Base-by-base conservation (phyloP, 345 rosid genomes). In the Aquilaria malaccensis region DNA sequence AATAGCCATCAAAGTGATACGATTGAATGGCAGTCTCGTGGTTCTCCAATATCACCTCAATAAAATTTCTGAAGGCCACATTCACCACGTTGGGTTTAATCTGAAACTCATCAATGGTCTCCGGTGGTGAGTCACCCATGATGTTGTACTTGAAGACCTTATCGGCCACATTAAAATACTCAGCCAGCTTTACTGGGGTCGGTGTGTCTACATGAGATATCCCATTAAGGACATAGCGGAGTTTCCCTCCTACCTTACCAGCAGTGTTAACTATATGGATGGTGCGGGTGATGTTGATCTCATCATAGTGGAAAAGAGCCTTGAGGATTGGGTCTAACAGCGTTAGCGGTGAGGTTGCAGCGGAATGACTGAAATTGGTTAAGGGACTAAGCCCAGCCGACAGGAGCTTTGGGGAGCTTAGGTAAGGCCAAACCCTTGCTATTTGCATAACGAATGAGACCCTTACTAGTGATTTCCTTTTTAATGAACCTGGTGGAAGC, bases 251-350 rank as follows among this genome's bases (percentile, higher is more conserved):
- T 0, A 30, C 83, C 70, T 45, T 71, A 37, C 61, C 56, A 12
- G 75, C 83, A 13, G 78, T 76, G 75, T 79, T 87, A 29, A 73
- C 76, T 5, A 87, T 57, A 75, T 76, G 83, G 74, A 84, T 79
- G 60, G 91, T 87, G 10, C 86, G 85, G 56, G 86, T 79, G 71
- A 84, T 77, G 76, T 81, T 78, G 68, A 87, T 82, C 45, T 64
- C 68, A 61, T 88, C 95, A 11, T 87, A 87, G 57, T 79, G 95
- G 81, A 15, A 80, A 87, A 2, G 95, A 87, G 45, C 95, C 95
- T 51, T 87, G 95, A 45, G 95, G 95, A 65, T 87, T 87, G n/a
- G 95, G 95, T 74, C 95, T 82, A 29, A 90, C 94, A 1, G 94
- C 90, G 50, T 83, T 79, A 52, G 94, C 81, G 2, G 95, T 86